Evolutionary conservation across 2,329 filamentous ascomycete species (phyloP), one percentile per base, ranked within the genome.

Genomic region (Remersonia thermophila): DNA sequence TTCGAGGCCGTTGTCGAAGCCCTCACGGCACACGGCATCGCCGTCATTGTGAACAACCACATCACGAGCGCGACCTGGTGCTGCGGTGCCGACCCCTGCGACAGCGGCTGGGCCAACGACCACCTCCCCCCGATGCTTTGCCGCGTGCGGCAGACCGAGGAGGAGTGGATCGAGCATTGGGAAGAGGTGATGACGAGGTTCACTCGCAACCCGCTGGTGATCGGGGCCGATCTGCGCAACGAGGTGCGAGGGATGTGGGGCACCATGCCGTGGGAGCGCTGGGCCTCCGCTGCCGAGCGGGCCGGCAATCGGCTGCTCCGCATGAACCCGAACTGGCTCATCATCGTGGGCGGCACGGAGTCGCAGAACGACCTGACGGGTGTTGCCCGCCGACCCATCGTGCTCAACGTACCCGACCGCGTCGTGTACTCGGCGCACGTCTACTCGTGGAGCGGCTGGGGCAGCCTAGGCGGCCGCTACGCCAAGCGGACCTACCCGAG

Each of bases 361-460:
- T 80, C 75, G 2, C 69, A 71, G 37, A 81, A 81, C 55, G 74
- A 81, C 55, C 60, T 80, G 23, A 63, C 64, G 2, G 73, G 71
- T 4, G 76, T 66, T 3, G 56, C 58, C 3, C 50, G 54, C 12
- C 66, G 75, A 11, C 77, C 76, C 2, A 60, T 82, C n/a, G 54
- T 57, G 32, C 66, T 81, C 31, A 66, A 71, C 39, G 52, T 73
- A 6, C 56, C 64, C 6, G 53, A 71, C 47, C 62, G 66, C 16
- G 62, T 81, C 17, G 76, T 82, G 23, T 82, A 81, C 58, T 77
- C 74, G 40, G 68, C 73, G 2, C 77, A 82, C 53, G 75, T 80
- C 15, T 81, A 82, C 52, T 62, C 65, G 23, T 82, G 77, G 77
- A 80, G 74, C 12, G 77, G 78, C 37, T 82, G 77, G 78, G 75